phyloP scores from a whole-genome alignment of 2,329 filamentous ascomycete species.

The Aspergillus unguis region DNA sequence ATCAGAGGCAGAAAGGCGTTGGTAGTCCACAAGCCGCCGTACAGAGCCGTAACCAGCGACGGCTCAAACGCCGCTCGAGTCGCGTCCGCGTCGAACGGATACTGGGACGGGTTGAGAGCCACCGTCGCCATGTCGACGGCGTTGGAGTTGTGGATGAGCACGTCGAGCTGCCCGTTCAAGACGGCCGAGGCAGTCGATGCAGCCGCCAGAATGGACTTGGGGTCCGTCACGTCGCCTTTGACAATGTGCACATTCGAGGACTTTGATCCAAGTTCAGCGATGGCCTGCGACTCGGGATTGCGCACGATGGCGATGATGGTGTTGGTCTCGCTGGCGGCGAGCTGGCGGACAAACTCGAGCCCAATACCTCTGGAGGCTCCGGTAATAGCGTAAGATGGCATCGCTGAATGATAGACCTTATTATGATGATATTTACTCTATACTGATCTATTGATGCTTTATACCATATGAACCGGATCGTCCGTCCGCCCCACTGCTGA shows the following conservation, averaged over 20 bases:
- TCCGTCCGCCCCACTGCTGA: too few species aligned
- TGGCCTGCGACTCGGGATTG: background rate
- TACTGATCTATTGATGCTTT: too few species aligned
- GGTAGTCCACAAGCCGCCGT: constrained; percentile 17
- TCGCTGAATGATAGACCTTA: constrained; percentile 4
- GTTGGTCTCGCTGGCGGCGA: constrained; percentile 29
- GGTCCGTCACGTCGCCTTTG: constrained; percentile 27
- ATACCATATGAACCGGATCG: too few species aligned
- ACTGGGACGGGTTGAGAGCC: constrained; percentile 16
- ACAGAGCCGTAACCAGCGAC: constrained; percentile 14
- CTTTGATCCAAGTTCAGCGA: constrained; percentile 17
- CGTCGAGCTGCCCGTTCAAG: constrained; percentile 40
- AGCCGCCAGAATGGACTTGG: constrained; percentile 34
- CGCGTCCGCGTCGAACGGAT: constrained; percentile 15
- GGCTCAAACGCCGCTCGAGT: constrained; percentile 19
- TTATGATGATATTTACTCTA: too few species aligned
- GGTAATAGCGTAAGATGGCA: constrained; percentile 38
- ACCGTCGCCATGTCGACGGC: constrained; percentile 20
- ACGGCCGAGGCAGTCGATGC: constrained; percentile 31
- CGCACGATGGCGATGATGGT: constrained; percentile 41
- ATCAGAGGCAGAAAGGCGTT: constrained; percentile 44
- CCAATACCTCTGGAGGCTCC: constrained; percentile 35
- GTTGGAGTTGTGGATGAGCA: constrained; percentile 43
- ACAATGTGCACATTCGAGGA: constrained; percentile 20
- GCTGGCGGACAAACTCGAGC: constrained; percentile 29